Percentiles rank a stretch among this genome's conserved stretches.
phyloP scores from a whole-genome alignment of 768 basidiomycete species.

The Mycena haematopus region DNA sequence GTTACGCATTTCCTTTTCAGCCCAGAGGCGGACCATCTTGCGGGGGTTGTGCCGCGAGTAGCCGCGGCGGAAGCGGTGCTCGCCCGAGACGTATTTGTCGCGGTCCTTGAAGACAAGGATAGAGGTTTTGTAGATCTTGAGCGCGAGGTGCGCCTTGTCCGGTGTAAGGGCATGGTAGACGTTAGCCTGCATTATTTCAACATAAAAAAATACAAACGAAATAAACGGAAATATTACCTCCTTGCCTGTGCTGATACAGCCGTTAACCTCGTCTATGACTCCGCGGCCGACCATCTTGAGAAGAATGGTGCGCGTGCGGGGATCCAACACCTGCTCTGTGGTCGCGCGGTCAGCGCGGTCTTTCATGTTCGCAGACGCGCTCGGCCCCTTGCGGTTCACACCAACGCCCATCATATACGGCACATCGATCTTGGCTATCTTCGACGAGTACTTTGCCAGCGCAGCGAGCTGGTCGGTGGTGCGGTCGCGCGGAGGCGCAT shows the following conservation, averaged over 20 bases:
- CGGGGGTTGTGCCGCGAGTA: conserved; percentile 91
- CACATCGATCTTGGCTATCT: conserved; percentile 75
- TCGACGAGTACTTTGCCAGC: conserved; percentile 77
- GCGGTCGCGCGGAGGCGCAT: conserved; percentile 58
- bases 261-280: conserved; percentile 88
- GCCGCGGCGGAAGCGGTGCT: conserved; percentile 92
- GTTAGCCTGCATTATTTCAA: conserved; percentile 70
- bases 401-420: conserved; percentile 75
- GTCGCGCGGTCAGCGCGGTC: conserved; percentile 98
- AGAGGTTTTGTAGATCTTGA: conserved; percentile 99
- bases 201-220: conserved; percentile 15
- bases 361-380: conserved; percentile 85
- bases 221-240: conserved; percentile 61
- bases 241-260: conserved; percentile 97
- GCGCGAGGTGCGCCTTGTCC: conserved; percentile 70
- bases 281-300: conserved; percentile 96
- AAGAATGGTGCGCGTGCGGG: conserved; percentile 90
- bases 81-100: conserved; percentile 95
- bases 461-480: conserved; percentile 76
- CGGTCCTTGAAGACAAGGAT: conserved; percentile 97
- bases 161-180: conserved; percentile 88
- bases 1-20: conserved; percentile 99
- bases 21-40: conserved; percentile 99
- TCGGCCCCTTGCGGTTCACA: conserved; percentile 92
- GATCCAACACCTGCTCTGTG: conserved; percentile 95